Evolutionary conservation across 2,329 filamentous ascomycete genomes (phyloP), one percentile per base, ranked within the genome.

Genomic region (Ceratocystis ficicola): DNA sequence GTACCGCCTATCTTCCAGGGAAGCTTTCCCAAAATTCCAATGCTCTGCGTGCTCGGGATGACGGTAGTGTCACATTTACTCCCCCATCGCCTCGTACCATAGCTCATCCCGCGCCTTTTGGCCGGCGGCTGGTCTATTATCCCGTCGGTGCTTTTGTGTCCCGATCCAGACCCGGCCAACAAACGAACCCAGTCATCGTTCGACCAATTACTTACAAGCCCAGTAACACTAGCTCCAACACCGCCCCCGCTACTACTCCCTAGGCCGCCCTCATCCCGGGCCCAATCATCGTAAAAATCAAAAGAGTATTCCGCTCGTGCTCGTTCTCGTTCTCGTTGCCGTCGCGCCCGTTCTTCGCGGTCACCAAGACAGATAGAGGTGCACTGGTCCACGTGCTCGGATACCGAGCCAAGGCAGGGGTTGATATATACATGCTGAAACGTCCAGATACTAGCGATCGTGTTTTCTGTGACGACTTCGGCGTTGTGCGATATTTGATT

Each of bases 221-320:
- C 82, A 48, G 85, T 81, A 44, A 71, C 65, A 60, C 65, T 60
- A 7, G 55, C 59, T 15, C 66, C 50, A 41, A 60, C 41, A 64
- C 62, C 78, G 30, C 67, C 68, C 3, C 69, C 66, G 2, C 65
- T 79, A 63, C 83, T 81, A 36, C 72, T 72, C 66, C 82, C 81
- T 36, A 73, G 72, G 63, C 41, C 55, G 28, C 77, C 75, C 65
- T 80, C 78, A 62, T 83, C 81, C 65, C 82, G 80, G 68, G 96
- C 90, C 93, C 93, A 97, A 75, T 96, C 93, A 75, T 96, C 93
- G 77, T 97, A 97, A 74, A 97, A 97, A 75, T 96, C 93, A 73
- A 97, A 97, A 72, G 84, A 92, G 71, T 88, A 84, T 75, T 96
- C 92, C 32, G 91, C 88, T 63, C 85, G 76, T 28, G 78, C 77